Conservation (phyloP, 2,329 filamentous ascomycete species). For the Aspergillus quadrilineatus region DNA sequence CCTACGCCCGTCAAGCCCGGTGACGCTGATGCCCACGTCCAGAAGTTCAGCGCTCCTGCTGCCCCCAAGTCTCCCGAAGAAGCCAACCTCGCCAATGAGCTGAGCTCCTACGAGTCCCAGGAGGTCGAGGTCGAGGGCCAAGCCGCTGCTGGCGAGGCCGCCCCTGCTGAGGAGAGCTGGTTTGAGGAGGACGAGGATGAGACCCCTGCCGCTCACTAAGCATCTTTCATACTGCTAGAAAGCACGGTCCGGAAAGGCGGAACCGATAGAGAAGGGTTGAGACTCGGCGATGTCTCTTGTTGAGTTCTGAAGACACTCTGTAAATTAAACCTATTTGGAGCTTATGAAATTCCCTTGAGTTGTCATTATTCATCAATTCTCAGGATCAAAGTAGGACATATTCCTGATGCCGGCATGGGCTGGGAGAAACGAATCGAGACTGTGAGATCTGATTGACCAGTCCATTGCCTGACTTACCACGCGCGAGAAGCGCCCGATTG, state of each 20-base stretch:
- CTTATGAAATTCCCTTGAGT: constrained; percentile 23
- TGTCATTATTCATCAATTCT: not conserved
- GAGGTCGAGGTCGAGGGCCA: constrained; percentile 92
- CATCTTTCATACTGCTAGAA: constrained; percentile 24
- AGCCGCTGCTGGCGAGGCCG: constrained; percentile 61
- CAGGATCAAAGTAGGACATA: not conserved
- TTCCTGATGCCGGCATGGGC: not conserved
- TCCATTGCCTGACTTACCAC: not conserved
- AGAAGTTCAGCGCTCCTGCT: constrained; percentile 78
- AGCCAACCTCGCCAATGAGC: constrained; percentile 82
- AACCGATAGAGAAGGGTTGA: constrained; percentile 26
- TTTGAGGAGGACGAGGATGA: constrained; percentile 72
- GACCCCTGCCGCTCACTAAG: constrained; percentile 46
- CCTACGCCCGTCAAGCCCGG: constrained; percentile 74
- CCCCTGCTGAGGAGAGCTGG: constrained; percentile 69
- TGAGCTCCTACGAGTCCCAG: constrained; percentile 93
- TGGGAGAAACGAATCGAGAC: no score
- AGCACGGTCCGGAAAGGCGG: constrained; percentile 31
- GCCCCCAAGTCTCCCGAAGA: constrained; percentile 89
- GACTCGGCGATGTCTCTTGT: constrained; percentile 26
- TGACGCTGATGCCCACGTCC: constrained; percentile 87
- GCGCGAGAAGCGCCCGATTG: not conserved
- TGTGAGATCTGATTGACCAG: no score
- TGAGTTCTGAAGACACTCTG: constrained; percentile 23
- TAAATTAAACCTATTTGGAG: constrained; percentile 32